phyloP scores from a whole-genome alignment of 75 land plant species.

The Adiantum capillusveneris region DNA sequence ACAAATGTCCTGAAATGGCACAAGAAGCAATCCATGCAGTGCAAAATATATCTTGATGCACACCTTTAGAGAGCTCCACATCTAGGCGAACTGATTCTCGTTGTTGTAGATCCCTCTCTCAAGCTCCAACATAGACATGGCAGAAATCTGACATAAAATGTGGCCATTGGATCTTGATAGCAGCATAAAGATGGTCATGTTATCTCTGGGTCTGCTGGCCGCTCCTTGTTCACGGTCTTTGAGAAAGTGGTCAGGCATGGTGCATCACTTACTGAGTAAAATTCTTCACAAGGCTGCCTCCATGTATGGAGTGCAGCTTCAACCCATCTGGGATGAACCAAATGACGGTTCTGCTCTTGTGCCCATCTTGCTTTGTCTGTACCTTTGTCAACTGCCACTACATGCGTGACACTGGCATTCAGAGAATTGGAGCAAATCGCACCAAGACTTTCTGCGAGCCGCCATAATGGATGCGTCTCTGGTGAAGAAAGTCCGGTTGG shows the following conservation, averaged over 20 bases:
- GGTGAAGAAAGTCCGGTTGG: slow-evolving; percentile 17
- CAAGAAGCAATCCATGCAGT: too few relatives aligned
- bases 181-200: too few relatives aligned
- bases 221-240: not conserved
- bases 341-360: slow-evolving; percentile 8
- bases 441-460: slow-evolving; percentile 23
- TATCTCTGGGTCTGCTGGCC: too few relatives aligned
- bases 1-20: too few relatives aligned
- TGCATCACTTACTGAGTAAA: slow-evolving; percentile 25
- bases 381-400: slow-evolving; percentile 28
- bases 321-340: slow-evolving; percentile 38
- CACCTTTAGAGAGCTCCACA: too few relatives aligned
- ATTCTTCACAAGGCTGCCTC: slow-evolving; percentile 17
- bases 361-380: slow-evolving; percentile 36
- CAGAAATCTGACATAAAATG: too few relatives aligned
- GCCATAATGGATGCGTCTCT: slow-evolving; percentile 17
- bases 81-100: too few relatives aligned
- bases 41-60: too few relatives aligned
- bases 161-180: too few relatives aligned
- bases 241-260: not conserved
- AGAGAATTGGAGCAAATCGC: slow-evolving; percentile 15
- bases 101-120: too few relatives aligned
- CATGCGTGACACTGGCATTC: slow-evolving; percentile 24
- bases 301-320: slow-evolving; percentile 29
- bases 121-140: too few relatives aligned